Evolutionary conservation across 306 rosid species (phyloP).

Genomic region (Ochetophila trinervis): DNA sequence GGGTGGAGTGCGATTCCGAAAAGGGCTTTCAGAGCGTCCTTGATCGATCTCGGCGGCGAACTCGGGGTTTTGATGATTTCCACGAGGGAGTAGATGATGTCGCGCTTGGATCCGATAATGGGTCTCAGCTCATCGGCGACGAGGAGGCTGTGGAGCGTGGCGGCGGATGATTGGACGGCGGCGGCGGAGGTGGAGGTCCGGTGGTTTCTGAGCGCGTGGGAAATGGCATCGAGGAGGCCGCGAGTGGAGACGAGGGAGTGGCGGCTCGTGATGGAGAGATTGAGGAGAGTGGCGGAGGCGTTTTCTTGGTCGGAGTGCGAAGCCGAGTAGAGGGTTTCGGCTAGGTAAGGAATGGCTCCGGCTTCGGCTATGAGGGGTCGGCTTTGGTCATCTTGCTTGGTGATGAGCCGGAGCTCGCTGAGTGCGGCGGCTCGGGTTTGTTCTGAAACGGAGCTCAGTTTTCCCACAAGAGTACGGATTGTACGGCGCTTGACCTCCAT

Average conservation of each 20-base stretch:
- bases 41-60: constrained; percentile 64
- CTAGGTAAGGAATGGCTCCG: constrained; percentile 68
- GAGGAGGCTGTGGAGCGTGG: constrained; percentile 81
- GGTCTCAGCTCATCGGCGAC: constrained; percentile 58
- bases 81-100: constrained; percentile 62
- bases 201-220: constrained; percentile 66
- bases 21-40: constrained; percentile 80
- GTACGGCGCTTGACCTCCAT: constrained; percentile 64
- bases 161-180: constrained; percentile 89
- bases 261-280: constrained; percentile 69
- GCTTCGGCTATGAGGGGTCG: constrained; percentile 75
- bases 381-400: constrained; percentile 60
- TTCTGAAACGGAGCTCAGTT: constrained; percentile 83
- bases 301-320: constrained; percentile 63
- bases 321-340: constrained; percentile 65
- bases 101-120: constrained; percentile 77
- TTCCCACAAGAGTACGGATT: constrained; percentile 42
- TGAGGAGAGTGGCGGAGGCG: constrained; percentile 87
- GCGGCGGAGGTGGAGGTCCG: constrained; percentile 43
- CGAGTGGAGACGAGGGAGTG: constrained; percentile 65
- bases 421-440: constrained; percentile 58
- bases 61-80: constrained; percentile 51
- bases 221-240: constrained; percentile 79
- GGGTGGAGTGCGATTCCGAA: constrained; percentile 74
- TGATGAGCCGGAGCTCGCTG: constrained; percentile 55